Base-by-base conservation (phyloP, 2,329 filamentous ascomycete species). In the Colletotrichum tropicale region DNA sequence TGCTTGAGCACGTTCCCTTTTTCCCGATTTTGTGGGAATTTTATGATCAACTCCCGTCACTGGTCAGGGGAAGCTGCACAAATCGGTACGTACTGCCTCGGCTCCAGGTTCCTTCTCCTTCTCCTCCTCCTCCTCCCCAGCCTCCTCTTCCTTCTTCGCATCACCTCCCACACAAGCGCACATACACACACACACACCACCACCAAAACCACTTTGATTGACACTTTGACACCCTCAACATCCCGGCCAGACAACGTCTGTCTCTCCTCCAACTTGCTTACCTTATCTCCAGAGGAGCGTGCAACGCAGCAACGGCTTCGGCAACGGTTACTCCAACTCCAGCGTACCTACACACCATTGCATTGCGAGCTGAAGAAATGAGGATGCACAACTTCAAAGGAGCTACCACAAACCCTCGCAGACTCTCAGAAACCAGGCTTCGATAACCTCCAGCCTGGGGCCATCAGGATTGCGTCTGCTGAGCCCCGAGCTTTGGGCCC, bases 21-120 rank as follows among this genome's bases (percentile, higher is more conserved):
- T 56, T 38, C 26, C 66, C 56, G 67, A 70, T 62, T 32, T 30
- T 70, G 67, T 61, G 67, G 67, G 67, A 52, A 70, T 70, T 70
- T 70, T 70, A 48, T 72, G 70, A 72, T 67, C 61, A 58, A 28
- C 68, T 38, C n/a, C 28, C 28, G 24, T 69, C 55, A 43, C 13
- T 16, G 15, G 24, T 69, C 55, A 64, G 34, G n/a, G 61, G 61
- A 43, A 38, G 21, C 5, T n/a, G 21, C 32, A 15, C 32, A 28
- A 21, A 9, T 16, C 15, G 61, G 34, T 64, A 64, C 34, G 34
- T 64, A 64, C 34, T 26, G 2, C 24, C 32, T 28, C 61, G 61
- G 61, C 36, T 43, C 34, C 16, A 52, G 8, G 21, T 21, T 61
- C n/a, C 61, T 34, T 34, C 34, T 34, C 61, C 30, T 36, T 21